A percentile compares a stretch with the other conserved stretches of the same genome.
phyloP scores from a whole-genome alignment of 2,329 filamentous ascomycete genomes.

The Pseudopithomyces chartarum region DNA sequence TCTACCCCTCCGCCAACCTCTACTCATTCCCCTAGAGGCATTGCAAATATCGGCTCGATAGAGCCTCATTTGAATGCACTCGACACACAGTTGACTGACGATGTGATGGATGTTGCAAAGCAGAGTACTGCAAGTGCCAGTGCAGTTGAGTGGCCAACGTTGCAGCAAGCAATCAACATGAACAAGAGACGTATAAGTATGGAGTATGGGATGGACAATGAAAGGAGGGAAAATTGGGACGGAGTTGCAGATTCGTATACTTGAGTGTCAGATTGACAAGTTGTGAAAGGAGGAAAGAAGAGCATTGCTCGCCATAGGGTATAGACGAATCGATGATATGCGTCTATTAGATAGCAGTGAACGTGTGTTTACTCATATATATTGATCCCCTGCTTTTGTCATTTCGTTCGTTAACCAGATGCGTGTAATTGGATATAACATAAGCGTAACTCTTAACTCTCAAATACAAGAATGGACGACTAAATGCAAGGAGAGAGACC shows the following conservation, averaged over 20 bases:
- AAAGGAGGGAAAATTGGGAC: slow-evolving; percentile 16
- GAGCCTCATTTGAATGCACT: not conserved
- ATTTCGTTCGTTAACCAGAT: not conserved
- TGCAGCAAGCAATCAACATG: slow-evolving; percentile 15
- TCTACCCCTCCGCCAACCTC: not conserved
- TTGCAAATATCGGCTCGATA: too few species aligned
- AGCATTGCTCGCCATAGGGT: too few species aligned
- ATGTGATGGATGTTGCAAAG: not conserved
- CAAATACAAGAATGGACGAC: too few species aligned
- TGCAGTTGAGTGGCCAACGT: slow-evolving; percentile 23
- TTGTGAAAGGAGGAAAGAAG: too few species aligned
- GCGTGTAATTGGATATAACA: not conserved
- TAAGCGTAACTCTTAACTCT: too few species aligned
- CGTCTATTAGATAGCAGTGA: too few species aligned
- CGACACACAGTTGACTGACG: too few species aligned
- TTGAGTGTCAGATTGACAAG: not conserved
- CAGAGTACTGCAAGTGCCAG: slow-evolving; percentile 4
- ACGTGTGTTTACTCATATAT: too few species aligned
- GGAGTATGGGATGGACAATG: not conserved
- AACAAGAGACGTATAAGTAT: slow-evolving; percentile 4
- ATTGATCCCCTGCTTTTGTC: too few species aligned
- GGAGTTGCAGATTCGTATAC: slow-evolving; percentile 15
- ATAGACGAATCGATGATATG: too few species aligned
- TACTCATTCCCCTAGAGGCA: not conserved
- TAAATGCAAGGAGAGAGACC: not conserved